Conservation (phyloP, 2,329 filamentous ascomycete species). For the Pezicula radicicola region DNA sequence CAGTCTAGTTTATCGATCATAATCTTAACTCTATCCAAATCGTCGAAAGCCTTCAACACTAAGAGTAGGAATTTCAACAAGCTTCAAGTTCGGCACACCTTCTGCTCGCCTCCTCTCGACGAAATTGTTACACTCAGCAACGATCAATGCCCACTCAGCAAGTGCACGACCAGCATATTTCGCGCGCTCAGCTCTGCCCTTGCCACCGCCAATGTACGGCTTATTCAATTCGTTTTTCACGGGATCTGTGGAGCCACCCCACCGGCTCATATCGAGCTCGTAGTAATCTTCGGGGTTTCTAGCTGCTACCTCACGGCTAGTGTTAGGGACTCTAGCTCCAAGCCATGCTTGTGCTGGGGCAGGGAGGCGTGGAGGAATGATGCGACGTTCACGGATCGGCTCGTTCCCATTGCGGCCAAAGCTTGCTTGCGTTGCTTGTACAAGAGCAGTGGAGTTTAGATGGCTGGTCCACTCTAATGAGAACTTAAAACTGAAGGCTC, state of each 20-base stretch:
- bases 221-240: constrained; percentile 8
- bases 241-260: background rate
- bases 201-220: constrained; percentile 6
- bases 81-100: constrained; percentile 61
- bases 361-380: constrained; percentile 67
- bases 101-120: constrained; percentile 73
- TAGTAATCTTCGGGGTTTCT: constrained; percentile 15
- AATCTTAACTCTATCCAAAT: constrained; percentile 11
- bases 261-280: background rate
- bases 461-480: constrained; percentile 62
- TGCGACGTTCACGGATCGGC: constrained; percentile 54
- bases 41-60: constrained; percentile 60
- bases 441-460: constrained; percentile 30
- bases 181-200: constrained; percentile 31
- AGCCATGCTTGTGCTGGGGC: constrained; percentile 66
- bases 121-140: constrained; percentile 79
- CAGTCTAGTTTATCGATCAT: too few species aligned
- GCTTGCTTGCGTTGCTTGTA: background rate
- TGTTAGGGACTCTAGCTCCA: constrained; percentile 29
- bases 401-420: background rate
- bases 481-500: constrained; percentile 69
- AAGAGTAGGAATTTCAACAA: constrained; percentile 67
- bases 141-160: constrained; percentile 74
- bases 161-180: constrained; percentile 70
- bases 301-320: constrained; percentile 20